Base-by-base conservation (phyloP, 805 yeast species). In the Candida xyloterini region DNA sequence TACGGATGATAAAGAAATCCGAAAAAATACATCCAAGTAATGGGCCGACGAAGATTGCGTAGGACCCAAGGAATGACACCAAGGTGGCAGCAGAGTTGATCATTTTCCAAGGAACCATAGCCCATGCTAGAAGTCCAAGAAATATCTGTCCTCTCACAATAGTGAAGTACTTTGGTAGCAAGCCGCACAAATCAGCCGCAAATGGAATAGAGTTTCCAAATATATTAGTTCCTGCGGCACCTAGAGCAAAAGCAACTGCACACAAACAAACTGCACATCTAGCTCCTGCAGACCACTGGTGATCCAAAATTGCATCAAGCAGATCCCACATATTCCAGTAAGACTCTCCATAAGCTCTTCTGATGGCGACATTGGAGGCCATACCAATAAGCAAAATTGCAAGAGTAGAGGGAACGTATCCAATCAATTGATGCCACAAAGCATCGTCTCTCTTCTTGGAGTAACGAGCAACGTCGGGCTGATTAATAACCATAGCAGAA, bases 311-410 rank as follows among this genome's bases (percentile, higher is more conserved):
- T 10, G 58, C 61, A 10, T 42, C 35, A 26, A 53, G 29, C 25
- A 56, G 40, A 22, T 51, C 60, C 61, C 61, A 57, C 51, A 52
- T 52, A 28, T 48, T 56, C 62, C 62, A 57, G 37, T 57, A 57
- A 2, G 51, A 46, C 5, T 29, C 39, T 15, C 60, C 53, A 26
- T 51, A 51, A 1, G 44, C 53, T 33, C 51, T 48, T 14, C 41
- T 34, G 15, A 47, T 35, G 5, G 55, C 43, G 38, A 42, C 36
- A n/a, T 43, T 40, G n/a, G 48, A 23, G 3, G 46, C 53, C 55
- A 51, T 51, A 18, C 55, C 53, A 21, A 51, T 42, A 13, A 48
- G 23, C 3, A 44, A 28, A n/a, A 48, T 46, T 23, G 40, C 31
- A 20, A 48, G 30, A 7, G 42, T 51, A 11, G 55, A 39, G 6